A percentile compares a stretch with the other conserved stretches of the same genome.
phyloP scores from a whole-genome alignment of 163 green algal genomes.

The Picocystis sp. region DNA sequence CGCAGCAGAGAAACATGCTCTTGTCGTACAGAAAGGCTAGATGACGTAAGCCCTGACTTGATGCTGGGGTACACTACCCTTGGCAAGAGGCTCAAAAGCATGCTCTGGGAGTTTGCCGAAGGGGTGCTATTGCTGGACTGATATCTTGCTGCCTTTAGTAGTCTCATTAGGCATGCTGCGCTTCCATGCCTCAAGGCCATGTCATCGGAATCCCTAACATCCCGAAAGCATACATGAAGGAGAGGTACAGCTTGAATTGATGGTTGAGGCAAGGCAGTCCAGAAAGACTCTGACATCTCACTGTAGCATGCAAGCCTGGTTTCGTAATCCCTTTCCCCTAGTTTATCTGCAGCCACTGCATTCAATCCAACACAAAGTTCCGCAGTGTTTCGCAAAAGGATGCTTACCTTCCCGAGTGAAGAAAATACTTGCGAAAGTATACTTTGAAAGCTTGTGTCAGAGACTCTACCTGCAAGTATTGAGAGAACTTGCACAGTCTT shows the following conservation, averaged over 20 bases:
- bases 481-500: too few species aligned
- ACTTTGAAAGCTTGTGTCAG: too few species aligned
- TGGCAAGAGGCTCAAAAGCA: slow-evolving; percentile 21
- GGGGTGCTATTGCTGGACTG: not conserved
- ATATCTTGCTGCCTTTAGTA: slow-evolving; percentile 18
- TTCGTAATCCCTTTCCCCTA: slow-evolving; percentile 77
- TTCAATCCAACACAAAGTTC: slow-evolving; percentile 37
- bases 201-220: slow-evolving; percentile 50
- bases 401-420: too few species aligned
- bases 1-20: slow-evolving; percentile 62
- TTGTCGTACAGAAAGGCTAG: slow-evolving; percentile 48
- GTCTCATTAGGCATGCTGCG: slow-evolving; percentile 22
- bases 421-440: too few species aligned
- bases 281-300: slow-evolving; percentile 23
- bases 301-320: slow-evolving; percentile 45
- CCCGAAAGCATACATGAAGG: slow-evolving; percentile 38
- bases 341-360: slow-evolving; percentile 12
- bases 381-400: slow-evolving; percentile 7
- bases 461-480: too few species aligned
- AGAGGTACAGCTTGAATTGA: slow-evolving; percentile 32
- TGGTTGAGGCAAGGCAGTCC: slow-evolving; percentile 20
- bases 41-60: slow-evolving; percentile 27
- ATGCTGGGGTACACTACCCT: slow-evolving; percentile 38
- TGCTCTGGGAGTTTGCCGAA: too few species aligned
- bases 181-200: slow-evolving; percentile 56